Percentiles rank a stretch among this genome's conserved stretches.
Evolutionary conservation across 2,329 filamentous ascomycete species (phyloP).

Genomic region (Fusarium torulosum): DNA sequence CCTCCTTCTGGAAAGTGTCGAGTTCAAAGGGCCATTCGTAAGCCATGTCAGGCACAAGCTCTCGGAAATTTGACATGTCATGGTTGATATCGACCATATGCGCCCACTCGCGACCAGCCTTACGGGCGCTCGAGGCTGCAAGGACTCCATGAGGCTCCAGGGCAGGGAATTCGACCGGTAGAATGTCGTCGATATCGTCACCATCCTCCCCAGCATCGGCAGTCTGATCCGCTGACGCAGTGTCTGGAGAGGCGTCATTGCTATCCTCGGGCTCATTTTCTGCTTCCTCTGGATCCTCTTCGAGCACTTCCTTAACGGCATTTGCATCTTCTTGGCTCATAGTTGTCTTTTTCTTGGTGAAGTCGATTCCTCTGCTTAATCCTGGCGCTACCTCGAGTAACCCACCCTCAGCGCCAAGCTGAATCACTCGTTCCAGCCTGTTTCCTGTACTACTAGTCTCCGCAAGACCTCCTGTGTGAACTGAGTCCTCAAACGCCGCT

Average conservation of each 20-base stretch:
- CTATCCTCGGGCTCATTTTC: slow-evolving; percentile 46
- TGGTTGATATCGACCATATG: slow-evolving; percentile 98
- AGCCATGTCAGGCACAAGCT: slow-evolving; percentile 96
- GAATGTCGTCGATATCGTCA: slow-evolving; percentile 82
- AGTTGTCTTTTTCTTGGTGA: slow-evolving; percentile 69
- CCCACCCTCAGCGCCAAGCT: slow-evolving; percentile 80
- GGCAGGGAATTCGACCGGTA: slow-evolving; percentile 94
- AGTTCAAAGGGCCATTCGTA: slow-evolving; percentile 96
- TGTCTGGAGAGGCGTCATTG: slow-evolving; percentile 45
- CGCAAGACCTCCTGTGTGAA: slow-evolving; percentile 63
- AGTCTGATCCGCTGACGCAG: slow-evolving; percentile 43
- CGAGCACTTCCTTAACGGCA: slow-evolving; percentile 75
- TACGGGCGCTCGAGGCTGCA: slow-evolving; percentile 76
- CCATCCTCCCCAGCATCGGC: slow-evolving; percentile 61
- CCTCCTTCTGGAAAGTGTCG: slow-evolving; percentile 98
- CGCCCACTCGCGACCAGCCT: slow-evolving; percentile 89
- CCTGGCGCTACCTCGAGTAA: slow-evolving; percentile 87
- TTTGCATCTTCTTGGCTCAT: slow-evolving; percentile 72
- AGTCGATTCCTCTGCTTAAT: slow-evolving; percentile 80
- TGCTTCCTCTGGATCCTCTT: slow-evolving; percentile 62
- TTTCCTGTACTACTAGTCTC: slow-evolving; percentile 60
- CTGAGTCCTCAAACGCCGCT: slow-evolving; percentile 84
- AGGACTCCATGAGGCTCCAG: slow-evolving; percentile 86
- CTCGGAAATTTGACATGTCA: slow-evolving; percentile 92
- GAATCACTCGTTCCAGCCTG: slow-evolving; percentile 86